Conservation (phyloP, 805 yeast genomes). For the Kuraishia borneana region DNA sequence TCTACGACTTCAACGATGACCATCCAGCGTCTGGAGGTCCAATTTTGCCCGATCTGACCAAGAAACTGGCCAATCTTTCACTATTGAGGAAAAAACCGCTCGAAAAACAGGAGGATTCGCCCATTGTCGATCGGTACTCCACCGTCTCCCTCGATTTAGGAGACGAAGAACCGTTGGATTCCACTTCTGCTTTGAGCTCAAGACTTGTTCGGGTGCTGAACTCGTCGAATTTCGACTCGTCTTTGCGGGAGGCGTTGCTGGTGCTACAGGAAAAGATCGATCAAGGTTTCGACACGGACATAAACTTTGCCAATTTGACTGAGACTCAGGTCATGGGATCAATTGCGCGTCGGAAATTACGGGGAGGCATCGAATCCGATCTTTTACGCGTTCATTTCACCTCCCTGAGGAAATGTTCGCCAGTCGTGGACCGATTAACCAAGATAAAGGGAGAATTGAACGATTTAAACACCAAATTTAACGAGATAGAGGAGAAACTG, state of each 20-base stretch:
- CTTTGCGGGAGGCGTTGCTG: constrained; percentile 17
- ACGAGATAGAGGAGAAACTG: constrained; percentile 13
- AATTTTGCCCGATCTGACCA: constrained; percentile 18
- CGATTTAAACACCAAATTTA: constrained; percentile 12
- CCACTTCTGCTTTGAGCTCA: constrained; percentile 16
- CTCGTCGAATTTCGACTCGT: constrained; percentile 28
- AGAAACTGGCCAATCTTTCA: constrained; percentile 37
- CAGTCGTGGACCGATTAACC: constrained; percentile 28
- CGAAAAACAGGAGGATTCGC: background rate
- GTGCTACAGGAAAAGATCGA: constrained; percentile 17
- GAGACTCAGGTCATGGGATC: constrained; percentile 45
- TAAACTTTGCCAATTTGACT: constrained; percentile 25
- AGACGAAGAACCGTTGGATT: background rate
- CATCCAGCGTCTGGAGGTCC: constrained; percentile 3
- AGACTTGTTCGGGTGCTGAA: constrained; percentile 41
- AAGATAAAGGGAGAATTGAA: constrained; percentile 17
- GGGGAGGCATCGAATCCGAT: constrained; percentile 51
- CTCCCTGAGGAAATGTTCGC: constrained; percentile 31
- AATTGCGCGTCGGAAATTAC: constrained; percentile 45
- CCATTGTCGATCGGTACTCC: background rate
- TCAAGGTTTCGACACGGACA: constrained; percentile 6
- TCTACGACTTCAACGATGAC: constrained; percentile 2
- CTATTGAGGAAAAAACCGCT: constrained; percentile 12
- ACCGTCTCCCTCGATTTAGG: background rate
- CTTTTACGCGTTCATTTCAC: constrained; percentile 44